Base-by-base conservation (phyloP, 768 basidiomycete genomes). In the Naganishia onofrii region DNA sequence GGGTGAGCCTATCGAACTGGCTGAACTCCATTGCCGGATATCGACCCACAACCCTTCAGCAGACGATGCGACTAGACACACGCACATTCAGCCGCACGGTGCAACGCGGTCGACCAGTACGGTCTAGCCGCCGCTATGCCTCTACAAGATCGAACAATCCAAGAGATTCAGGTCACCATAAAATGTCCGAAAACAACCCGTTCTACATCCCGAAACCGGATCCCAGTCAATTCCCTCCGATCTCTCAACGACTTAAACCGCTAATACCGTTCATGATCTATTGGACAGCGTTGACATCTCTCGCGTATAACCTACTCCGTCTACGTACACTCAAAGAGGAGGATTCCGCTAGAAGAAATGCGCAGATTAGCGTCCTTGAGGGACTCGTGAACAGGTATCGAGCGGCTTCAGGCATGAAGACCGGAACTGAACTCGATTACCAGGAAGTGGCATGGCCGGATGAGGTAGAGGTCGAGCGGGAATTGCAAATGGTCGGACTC, bases 401-500 rank as follows among this genome's bases (percentile, higher is more conserved):
- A 23, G 44, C 34, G 4, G 56, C 68, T 19, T 23, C 17, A 2
- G 67, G 56, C 21, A 28, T 73, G 23, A 65, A 66, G 36, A 63
- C 63, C 19, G 74, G 73, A n/a, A 69, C 67, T 9, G 38, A 23
- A 23, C 44, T 75, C 4, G 67, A 53, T 29, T 72, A 77, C 36
- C 75, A 74, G 26, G 76, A 76, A 32, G 65, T 81, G n/a, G 72
- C 78, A 63, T 71, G 78, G 42, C 57, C 57, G 10, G 66, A 57
- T 32, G 75, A 77, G 42, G 74, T 72, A 23, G 76, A 77, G 34
- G 65, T 81, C 12, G 75, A 79, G 66, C 71, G 79, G 36, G 77
- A 79, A 54, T 63, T 82, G 57, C 79, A 80, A 71, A 74, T 81
- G 72, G 81, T 82, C 15, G 81, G 81, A 12, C 58, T 82, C 28